These are phyloP conservation scores for Fusarium liriodendri DNA, from an alignment of 2,329 filamentous ascomycete species.

Conservation along the genomic window DNA sequence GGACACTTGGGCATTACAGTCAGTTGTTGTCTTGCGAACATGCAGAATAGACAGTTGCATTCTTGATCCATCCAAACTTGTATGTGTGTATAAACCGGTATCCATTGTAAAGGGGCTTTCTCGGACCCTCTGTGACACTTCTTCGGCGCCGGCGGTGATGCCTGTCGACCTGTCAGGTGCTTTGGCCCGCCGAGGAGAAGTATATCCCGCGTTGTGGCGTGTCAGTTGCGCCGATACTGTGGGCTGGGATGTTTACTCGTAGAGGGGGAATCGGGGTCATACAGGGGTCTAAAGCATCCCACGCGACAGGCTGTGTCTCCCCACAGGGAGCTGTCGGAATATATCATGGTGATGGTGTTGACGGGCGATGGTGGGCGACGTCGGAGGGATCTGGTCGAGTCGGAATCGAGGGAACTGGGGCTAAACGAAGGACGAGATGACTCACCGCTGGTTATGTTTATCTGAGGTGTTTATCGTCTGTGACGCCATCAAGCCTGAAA, in stretches of 20 bases:
- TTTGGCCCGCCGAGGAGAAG: constrained; percentile 6
- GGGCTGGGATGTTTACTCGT: constrained; percentile 1
- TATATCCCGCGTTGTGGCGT: constrained; percentile 15
- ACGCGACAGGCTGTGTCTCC: constrained; percentile 20
- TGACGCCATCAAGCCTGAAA: neutral
- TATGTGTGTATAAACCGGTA: neutral
- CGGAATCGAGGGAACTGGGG: neutral
- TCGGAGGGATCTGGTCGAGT: constrained; percentile 5
- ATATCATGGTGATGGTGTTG: neutral
- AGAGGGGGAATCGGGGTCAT: constrained; percentile 6
- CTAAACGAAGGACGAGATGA: neutral
- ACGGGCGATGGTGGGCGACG: neutral
- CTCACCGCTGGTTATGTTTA: constrained; percentile 1
- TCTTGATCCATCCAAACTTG: constrained; percentile 8
- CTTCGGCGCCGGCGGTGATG: neutral
- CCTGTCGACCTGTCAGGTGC: constrained; percentile 22
- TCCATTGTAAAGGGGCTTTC: constrained; percentile 22
- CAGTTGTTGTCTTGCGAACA: constrained; percentile 19
- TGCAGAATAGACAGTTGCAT: constrained; percentile 29
- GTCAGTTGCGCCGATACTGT: constrained; percentile 5
- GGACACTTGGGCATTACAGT: constrained; percentile 15
- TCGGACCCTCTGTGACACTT: constrained; percentile 4
- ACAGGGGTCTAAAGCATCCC: constrained; percentile 18
- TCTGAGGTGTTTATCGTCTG: neutral
- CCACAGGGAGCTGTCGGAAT: neutral